Percentiles rank a stretch among this genome's conserved stretches.
Conservation (phyloP, 2,329 filamentous ascomycete species). For the Byssochlamys sp. region DNA sequence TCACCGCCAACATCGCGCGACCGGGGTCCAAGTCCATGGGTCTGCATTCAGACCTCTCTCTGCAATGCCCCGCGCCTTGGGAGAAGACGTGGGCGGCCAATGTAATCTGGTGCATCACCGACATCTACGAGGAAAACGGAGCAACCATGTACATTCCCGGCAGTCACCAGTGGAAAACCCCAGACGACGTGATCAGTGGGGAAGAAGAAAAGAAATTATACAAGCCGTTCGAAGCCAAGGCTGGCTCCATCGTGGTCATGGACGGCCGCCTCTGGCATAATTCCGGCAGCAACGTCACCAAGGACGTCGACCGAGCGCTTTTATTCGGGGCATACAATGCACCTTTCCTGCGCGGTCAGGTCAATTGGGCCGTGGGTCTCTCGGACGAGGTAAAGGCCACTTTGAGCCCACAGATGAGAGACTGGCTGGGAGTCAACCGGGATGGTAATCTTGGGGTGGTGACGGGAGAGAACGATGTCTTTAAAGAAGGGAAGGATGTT, state of each 20-base stretch:
- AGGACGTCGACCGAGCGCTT: slow-evolving; percentile 22
- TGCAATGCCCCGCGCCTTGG: slow-evolving; percentile 27
- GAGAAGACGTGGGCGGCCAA: slow-evolving; percentile 10
- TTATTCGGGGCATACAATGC: slow-evolving; percentile 26
- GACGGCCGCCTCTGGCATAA: slow-evolving; percentile 28
- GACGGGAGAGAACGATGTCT: background rate
- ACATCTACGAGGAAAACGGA: slow-evolving; percentile 22
- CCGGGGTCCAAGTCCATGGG: slow-evolving; percentile 23
- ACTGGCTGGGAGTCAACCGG: slow-evolving; percentile 16
- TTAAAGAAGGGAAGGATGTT: background rate
- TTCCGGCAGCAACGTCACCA: slow-evolving; percentile 21
- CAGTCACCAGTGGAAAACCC: background rate
- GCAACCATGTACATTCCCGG: slow-evolving; percentile 8
- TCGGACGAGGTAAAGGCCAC: slow-evolving; percentile 18
- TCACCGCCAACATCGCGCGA: slow-evolving; percentile 28
- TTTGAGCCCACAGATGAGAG: slow-evolving; percentile 15
- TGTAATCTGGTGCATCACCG: slow-evolving; percentile 25
- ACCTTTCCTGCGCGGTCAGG: slow-evolving; percentile 20
- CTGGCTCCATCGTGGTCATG: slow-evolving; percentile 24
- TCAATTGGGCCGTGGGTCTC: slow-evolving; percentile 24
- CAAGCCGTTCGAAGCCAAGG: slow-evolving; percentile 22
- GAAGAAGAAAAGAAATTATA: slow-evolving; percentile 17
- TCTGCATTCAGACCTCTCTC: slow-evolving; percentile 25
- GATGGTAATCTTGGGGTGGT: slow-evolving; percentile 1
- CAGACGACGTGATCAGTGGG: background rate